Conservation (phyloP, 345 rosid genomes). For the Corchorus capsularis region DNA sequence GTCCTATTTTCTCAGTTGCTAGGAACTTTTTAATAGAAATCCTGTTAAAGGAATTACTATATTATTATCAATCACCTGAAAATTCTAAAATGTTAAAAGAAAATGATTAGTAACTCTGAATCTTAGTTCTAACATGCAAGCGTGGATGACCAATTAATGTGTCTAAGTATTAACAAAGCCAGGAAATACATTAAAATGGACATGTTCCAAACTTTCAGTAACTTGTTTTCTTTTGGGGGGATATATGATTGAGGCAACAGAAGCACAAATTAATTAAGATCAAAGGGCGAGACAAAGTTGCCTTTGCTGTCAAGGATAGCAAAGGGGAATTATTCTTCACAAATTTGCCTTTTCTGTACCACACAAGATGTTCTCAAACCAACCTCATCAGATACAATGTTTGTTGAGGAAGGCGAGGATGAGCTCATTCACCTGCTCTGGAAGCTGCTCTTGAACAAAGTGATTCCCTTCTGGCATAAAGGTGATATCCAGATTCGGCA, state of each 20-base stretch:
- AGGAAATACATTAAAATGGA: not conserved
- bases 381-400: not conserved
- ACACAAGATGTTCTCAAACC: not conserved
- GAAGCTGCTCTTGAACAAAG: conserved; percentile 60
- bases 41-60: not conserved
- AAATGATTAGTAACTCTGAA: not conserved
- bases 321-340: not conserved
- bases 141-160: not conserved
- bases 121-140: not conserved
- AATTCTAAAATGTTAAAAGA: not conserved
- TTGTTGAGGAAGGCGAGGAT: conserved; percentile 40
- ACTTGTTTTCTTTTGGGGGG: too few species aligned
- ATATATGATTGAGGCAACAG: too few species aligned
- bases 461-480: conserved; percentile 51
- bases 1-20: too few species aligned
- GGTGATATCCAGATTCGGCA: conserved; percentile 21
- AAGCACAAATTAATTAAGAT: not conserved
- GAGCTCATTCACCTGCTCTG: conserved; percentile 47
- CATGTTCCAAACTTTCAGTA: too few species aligned
- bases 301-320: not conserved
- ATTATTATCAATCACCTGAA: not conserved
- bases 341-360: not conserved
- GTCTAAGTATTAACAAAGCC: not conserved
- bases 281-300: not conserved
- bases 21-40: too few species aligned